A percentile compares a stretch with the other conserved stretches of the same genome.
These are phyloP conservation scores for Backusella tuberculispora DNA, from an alignment of 192 early-diverging fungal genomes.

Conservation along the genomic window DNA sequence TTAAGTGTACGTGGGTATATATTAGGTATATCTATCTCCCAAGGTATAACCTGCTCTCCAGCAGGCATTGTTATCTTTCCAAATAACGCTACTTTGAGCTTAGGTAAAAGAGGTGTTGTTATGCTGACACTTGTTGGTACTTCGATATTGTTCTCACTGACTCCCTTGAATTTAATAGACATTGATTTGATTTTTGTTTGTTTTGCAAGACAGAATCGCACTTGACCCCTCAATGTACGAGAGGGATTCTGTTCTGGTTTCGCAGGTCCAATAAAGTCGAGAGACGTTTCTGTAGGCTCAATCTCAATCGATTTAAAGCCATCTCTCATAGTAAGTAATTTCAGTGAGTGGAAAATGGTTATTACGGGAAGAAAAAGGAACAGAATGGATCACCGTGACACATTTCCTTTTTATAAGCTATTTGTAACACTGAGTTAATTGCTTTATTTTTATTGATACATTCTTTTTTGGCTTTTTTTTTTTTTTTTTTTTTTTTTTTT, in stretches of 20 bases:
- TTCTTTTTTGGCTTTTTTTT: conserved; percentile 1
- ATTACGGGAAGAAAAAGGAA: conserved; percentile 4
- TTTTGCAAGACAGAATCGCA: conserved; percentile 28
- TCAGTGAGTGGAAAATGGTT: conserved; percentile 16
- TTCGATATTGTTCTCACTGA: conserved; percentile 18
- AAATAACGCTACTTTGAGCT: conserved; percentile 24
- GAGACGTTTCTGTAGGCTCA: conserved; percentile 30
- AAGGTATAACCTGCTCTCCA: conserved; percentile 35
- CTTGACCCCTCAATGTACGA: conserved; percentile 29
- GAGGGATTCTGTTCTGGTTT: not conserved
- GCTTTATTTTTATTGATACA: not conserved
- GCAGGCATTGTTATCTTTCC: conserved; percentile 28
- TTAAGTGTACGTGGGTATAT: conserved; percentile 26
- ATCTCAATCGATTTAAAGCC: conserved; percentile 32
- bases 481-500: conserved; percentile 22
- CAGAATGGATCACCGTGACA: conserved; percentile 14
- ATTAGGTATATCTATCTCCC: conserved; percentile 38
- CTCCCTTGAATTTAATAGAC: conserved; percentile 43
- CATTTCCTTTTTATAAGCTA: not conserved
- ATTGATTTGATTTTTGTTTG: conserved; percentile 38
- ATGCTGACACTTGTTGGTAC: not conserved
- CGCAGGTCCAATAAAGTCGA: conserved; percentile 36
- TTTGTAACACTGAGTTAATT: conserved; percentile 3
- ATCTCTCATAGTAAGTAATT: conserved; percentile 31
- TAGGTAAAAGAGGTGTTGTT: conserved; percentile 21